Evolutionary conservation across 331 rosid genomes (phyloP), one percentile per base, ranked within the genome.

Genomic region (Erythrophleum ivorense): DNA sequence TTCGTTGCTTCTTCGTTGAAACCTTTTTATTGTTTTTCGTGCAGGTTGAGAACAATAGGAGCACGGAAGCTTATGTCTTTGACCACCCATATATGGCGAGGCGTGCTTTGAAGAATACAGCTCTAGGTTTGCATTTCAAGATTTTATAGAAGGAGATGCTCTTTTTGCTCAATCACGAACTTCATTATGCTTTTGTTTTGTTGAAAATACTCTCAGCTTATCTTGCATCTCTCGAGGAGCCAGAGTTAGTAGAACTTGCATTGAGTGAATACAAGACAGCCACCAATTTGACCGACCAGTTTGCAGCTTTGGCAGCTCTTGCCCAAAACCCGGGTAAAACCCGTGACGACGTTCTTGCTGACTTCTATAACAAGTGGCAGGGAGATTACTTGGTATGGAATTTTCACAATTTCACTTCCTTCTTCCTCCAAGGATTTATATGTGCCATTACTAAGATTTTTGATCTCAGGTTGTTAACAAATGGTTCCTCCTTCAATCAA

Each of bases 401-500:
- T 67, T 60, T 57, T 55, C 24, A 24, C 31, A 29, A 64, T 77
- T 67, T 45, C 54, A 15, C 54, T 18, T 81, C 77, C 78, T 19
- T 29, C 70, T 18, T 50, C 64, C 24, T 54, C 41, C 71, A 31
- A 46, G n/a, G 57, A 41, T 55, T 29, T 14, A 21, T 64, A 31
- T 80, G 54, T 10, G 52, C 53, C 52, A 62, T 53, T 75, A 12
- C 86, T 92, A 97, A n/a, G n/a, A n/a, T n/a, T n/a, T n/a, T n/a
- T n/a, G n/a, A n/a, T n/a, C n/a, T n/a, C n/a, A n/a, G n/a, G 98
- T 92, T 81, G 97, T 94, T 82, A 92, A 91, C 70, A 94, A 92
- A 84, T 94, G 97, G 98, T 88, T 92, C 91, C 88, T 93, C 59
- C 97, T 94, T 85, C 98, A 94, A 94, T 94, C 98, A n/a, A 83